These are phyloP conservation scores for Fagopyrum homotropicum DNA, from an alignment of 148 eudicot species.

Conservation along the genomic window DNA sequence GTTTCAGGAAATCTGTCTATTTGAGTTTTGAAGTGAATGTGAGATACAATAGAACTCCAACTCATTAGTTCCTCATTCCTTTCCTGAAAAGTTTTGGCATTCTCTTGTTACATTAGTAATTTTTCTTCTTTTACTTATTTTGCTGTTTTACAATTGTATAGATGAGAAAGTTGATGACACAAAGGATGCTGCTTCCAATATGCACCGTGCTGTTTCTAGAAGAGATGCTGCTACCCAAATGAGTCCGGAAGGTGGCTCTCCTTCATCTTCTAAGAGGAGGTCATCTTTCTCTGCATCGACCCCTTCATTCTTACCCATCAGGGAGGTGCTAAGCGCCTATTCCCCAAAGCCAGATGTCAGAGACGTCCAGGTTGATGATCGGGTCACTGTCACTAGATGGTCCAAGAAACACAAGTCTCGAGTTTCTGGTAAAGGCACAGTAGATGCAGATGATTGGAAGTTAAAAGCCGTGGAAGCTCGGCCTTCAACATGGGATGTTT, in stretches of 20 bases:
- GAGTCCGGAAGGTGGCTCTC: slow-evolving; percentile 73
- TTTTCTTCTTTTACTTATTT: not conserved
- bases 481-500: slow-evolving; percentile 56
- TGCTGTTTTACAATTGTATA: slow-evolving; percentile 18
- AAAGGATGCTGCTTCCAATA: slow-evolving; percentile 41
- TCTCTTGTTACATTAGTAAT: not conserved
- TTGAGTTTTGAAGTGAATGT: too few species aligned
- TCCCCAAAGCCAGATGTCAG: slow-evolving; percentile 54
- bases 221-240: slow-evolving; percentile 96
- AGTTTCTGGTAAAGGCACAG: slow-evolving; percentile 36
- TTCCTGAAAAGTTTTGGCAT: not conserved
- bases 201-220: slow-evolving; percentile 54
- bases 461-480: slow-evolving; percentile 44
- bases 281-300: slow-evolving; percentile 48
- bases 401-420: slow-evolving; percentile 52
- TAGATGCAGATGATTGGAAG: slow-evolving; percentile 52
- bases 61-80: not conserved
- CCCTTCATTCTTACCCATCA: slow-evolving; percentile 43
- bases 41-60: too few species aligned
- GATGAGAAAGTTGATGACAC: slow-evolving; percentile 45
- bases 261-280: slow-evolving; percentile 48
- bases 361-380: slow-evolving; percentile 77
- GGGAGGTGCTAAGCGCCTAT: slow-evolving; percentile 39
- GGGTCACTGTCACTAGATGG: slow-evolving; percentile 74
- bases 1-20: too few species aligned